These are phyloP conservation scores for Populus hybrid DNA, from an alignment of 441 rosid genomes.

Conservation along the genomic window DNA sequence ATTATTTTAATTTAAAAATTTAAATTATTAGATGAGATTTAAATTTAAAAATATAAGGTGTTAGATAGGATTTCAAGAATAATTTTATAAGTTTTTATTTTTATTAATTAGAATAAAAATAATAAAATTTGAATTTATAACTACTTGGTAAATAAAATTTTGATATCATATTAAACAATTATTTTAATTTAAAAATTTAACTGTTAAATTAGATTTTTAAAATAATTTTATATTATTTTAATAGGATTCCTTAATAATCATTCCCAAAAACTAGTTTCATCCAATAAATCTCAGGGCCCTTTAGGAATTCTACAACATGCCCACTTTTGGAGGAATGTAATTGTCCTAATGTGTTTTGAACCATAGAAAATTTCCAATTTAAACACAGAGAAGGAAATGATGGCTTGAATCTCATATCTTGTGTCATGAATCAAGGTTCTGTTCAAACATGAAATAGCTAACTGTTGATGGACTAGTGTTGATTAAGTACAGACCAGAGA, in stretches of 20 bases:
- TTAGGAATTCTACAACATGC: not conserved
- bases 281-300: not conserved
- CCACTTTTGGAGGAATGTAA: not conserved
- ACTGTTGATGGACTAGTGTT: not conserved
- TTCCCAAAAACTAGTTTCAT: not conserved
- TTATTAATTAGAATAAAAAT: too few relatives aligned
- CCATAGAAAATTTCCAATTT: not conserved
- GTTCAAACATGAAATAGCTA: not conserved
- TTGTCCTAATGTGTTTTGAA: not conserved
- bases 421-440: not conserved
- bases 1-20: too few relatives aligned
- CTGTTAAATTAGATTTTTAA: too few relatives aligned
- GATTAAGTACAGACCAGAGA: not conserved
- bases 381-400: not conserved
- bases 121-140: too few relatives aligned
- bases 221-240: too few relatives aligned
- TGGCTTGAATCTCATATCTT: not conserved
- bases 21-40: too few relatives aligned
- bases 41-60: too few relatives aligned
- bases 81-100: too few relatives aligned
- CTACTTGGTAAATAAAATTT: rapidly evolving
- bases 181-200: too few relatives aligned
- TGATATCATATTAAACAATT: too few relatives aligned
- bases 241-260: not conserved
- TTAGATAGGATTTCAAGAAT: too few relatives aligned